Evolutionary conservation across 805 yeast genomes (phyloP), one percentile per base, ranked within the genome.

Genomic region (Ogataea henricii): DNA sequence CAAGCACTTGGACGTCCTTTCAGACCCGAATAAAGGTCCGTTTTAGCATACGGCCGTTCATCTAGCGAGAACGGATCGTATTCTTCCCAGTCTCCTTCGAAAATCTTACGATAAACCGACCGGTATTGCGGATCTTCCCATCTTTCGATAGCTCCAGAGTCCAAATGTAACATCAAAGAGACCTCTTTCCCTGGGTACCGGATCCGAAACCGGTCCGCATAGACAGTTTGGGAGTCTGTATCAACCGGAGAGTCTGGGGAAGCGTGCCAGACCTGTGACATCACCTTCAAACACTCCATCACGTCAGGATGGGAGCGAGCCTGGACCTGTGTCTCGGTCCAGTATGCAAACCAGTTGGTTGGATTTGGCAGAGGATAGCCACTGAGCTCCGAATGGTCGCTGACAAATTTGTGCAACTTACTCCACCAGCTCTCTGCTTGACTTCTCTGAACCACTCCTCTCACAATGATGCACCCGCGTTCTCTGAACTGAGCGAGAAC

Each of bases 91-190:
- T 55, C 46, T 4, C 72, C 73, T 16, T 63, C 65, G 29, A 68
- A 65, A 26, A 74, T 69, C 34, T 58, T 59, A 9, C 55, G 47
- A 52, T 73, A 74, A 21, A 61, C 62, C 6, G 53, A 47, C 17
- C 69, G 51, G 53, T 70, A 73, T 25, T 58, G 63, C 13, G 45
- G 49, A 53, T 73, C 76, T 52, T 72, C 76, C 77, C 78, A 73
- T 45, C 78, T 56, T 52, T 72, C 77, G 36, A 72, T 54, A 3
- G 74, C 66, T 10, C 74, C 70, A 13, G 71, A 63, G 49, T 73
- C 77, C 21, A 64, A 57, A 44, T 72, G 77, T 13, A 71, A 66
- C 27, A 66, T 69, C 26, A 72, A 60, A 4, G 70, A 46, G 27
- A 59, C 53, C n/a, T 47, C 48, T 30, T 63, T 66, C 9, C 76